A percentile compares a stretch with the other conserved stretches of the same genome.
phyloP scores from a whole-genome alignment of 177 flowering plant genomes.

The Tripterygium wilfordii region DNA sequence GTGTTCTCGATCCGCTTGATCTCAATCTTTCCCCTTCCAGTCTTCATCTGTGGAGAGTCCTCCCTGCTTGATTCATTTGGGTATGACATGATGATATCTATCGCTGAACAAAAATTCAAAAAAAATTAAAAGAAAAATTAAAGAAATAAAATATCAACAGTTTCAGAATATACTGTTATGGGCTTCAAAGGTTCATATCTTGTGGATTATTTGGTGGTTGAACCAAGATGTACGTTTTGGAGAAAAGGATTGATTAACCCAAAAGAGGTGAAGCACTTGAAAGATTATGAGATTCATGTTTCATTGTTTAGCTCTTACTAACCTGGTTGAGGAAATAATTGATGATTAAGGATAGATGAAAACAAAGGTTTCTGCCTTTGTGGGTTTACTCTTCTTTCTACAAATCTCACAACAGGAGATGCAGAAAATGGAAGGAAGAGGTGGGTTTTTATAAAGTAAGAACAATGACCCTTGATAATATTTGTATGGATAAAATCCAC shows the following conservation, averaged over 20 bases:
- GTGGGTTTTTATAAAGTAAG: conserved; percentile 34
- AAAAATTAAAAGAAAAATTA: not conserved
- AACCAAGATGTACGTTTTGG: not conserved
- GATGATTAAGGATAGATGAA: conserved; percentile 12
- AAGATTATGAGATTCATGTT: conserved; percentile 6
- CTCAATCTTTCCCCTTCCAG: conserved; percentile 75
- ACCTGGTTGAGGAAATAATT: conserved; percentile 20
- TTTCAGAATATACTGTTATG: too few relatives aligned
- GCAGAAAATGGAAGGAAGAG: conserved; percentile 39
- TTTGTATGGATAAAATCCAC: not conserved
- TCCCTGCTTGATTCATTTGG: conserved; percentile 26
- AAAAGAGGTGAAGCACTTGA: conserved; percentile 22
- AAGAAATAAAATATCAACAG: not conserved
- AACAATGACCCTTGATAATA: conserved; percentile 17
- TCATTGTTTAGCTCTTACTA: conserved; percentile 9
- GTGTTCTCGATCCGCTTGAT: conserved; percentile 88
- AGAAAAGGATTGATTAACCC: conserved; percentile 11
- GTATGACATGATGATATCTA: conserved; percentile 25
- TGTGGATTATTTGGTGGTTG: not conserved
- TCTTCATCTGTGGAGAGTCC: conserved; percentile 33
- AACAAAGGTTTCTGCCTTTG: conserved; percentile 10
- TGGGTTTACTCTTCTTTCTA: conserved; percentile 8
- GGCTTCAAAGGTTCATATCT: too few relatives aligned
- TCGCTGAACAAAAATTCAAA: conserved; percentile 13
- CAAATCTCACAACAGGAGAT: conserved; percentile 12